Base-by-base conservation (phyloP, 805 yeast genomes). In the Metschnikowia lachancei region DNA sequence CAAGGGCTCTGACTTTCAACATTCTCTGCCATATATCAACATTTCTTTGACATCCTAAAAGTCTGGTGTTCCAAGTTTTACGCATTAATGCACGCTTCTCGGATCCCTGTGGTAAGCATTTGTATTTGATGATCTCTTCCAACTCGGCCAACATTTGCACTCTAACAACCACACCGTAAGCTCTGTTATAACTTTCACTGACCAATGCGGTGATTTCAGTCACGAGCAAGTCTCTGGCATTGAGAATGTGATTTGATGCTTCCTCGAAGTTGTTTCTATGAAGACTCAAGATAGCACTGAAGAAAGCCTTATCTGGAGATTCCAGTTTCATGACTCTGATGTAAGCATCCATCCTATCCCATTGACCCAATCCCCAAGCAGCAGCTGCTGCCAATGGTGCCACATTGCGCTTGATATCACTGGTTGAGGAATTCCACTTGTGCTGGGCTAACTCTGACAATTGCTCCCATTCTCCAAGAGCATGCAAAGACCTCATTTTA, bases 331-430 rank as follows among this genome's bases (percentile, higher is more conserved):
- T 90, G 1, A 87, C 96, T 53, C 81, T 73, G 46, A 92, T 91
- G 57, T 90, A 94, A 7, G 86, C 80, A 58, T 88, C 97, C 90
- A 95, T 91, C 57, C 87, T 76, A 54, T 90, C 97, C 99, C 99
- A 95, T 60, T 88, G 94, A 1, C 92, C 92, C 35, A 95, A 72
- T 13, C 98, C 97, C 99, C 99, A 94, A 1, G 98, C 89, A 1
- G 99, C 97, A 2, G 98, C 97, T 0, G 99, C 99, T 0, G 98
- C 99, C 44, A 95, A 70, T 0, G 99, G 98, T 1, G 99, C 99
- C 56, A 94, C 90, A 5, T 84, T 80, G 46, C 96, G 74, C 55
- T 83, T 79, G 33, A 82, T 80, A 14, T 89, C 96, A 24, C 82
- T 75, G 1, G 87, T 74, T 0, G 95, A 78, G 26, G 75, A 71